Evolutionary conservation across 495 filamentous ascomycete genomes (phyloP).

Genomic region (Pseudevernia furfuracea): DNA sequence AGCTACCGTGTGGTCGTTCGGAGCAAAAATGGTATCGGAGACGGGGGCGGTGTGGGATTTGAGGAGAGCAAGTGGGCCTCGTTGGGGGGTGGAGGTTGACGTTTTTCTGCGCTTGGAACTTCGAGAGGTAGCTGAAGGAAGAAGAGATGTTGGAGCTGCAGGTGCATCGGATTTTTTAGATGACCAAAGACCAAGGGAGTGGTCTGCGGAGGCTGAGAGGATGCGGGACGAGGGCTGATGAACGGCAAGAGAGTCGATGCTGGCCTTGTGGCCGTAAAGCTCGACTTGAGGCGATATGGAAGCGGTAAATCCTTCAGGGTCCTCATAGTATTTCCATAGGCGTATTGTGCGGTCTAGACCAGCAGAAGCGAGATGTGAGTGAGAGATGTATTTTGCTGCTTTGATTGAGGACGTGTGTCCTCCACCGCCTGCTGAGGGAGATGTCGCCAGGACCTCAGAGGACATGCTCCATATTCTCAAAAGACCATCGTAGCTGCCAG

Average conservation of each 20-base stretch:
- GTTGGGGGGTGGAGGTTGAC: constrained; percentile 53
- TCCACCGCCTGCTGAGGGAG: constrained; percentile 50
- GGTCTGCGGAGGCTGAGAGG: constrained; percentile 74
- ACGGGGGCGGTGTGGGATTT: constrained; percentile 64
- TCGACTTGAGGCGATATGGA: constrained; percentile 69
- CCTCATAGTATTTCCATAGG: constrained; percentile 77
- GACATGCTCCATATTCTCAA: constrained; percentile 84
- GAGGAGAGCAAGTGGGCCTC: constrained; percentile 70
- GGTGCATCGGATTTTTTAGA: constrained; percentile 66
- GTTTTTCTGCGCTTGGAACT: constrained; percentile 72
- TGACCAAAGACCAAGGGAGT: constrained; percentile 77
- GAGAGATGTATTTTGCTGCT: constrained; percentile 69
- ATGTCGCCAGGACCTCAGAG: constrained; percentile 66
- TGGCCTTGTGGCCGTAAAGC: constrained; percentile 74
- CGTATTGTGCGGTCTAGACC: constrained; percentile 76
- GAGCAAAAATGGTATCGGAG: constrained; percentile 72
- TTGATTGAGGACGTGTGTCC: constrained; percentile 73
- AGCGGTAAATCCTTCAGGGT: constrained; percentile 49
- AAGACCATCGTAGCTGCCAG: constrained; percentile 81
- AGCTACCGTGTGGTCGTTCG: constrained; percentile 72
- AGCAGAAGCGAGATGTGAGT: constrained; percentile 66
- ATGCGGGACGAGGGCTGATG: constrained; percentile 67
- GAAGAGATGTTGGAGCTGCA: constrained; percentile 53
- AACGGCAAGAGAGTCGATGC: constrained; percentile 68
- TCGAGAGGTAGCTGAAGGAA: constrained; percentile 52